These are phyloP conservation scores for Violaceomyces palustris DNA, from an alignment of 1,284 basidiomycete genomes.

Conservation along the genomic window DNA sequence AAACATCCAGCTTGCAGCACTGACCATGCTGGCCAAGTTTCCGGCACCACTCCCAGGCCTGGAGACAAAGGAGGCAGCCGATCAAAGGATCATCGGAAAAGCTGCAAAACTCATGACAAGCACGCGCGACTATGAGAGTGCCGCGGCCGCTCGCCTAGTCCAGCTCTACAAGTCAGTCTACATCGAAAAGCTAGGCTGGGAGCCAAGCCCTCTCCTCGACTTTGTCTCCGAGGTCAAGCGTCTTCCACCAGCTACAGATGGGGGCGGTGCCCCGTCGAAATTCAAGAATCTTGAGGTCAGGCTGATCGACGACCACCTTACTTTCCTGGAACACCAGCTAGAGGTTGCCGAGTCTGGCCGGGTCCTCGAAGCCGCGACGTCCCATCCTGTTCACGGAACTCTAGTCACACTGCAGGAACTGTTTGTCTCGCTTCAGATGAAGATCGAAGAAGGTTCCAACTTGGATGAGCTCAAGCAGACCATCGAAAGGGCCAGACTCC, in stretches of 20 bases:
- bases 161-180: constrained; percentile 34
- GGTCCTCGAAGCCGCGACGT: constrained; percentile 40
- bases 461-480: constrained; percentile 8
- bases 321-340: constrained; percentile 30
- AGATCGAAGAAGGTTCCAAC: constrained; percentile 4
- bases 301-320: constrained; percentile 43
- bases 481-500: constrained; percentile 26
- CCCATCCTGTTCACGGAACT: constrained; percentile 50
- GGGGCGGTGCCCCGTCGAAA: neutral
- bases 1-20: constrained; percentile 33
- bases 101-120: constrained; percentile 29
- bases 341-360: constrained; percentile 27
- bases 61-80: constrained; percentile 10
- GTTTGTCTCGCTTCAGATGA: constrained; percentile 18
- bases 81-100: constrained; percentile 15
- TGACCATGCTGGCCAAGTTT: constrained; percentile 31
- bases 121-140: constrained; percentile 35
- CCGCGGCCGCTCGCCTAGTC: constrained; percentile 32
- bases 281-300: constrained; percentile 1
- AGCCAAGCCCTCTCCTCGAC: constrained; percentile 9
- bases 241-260: no score
- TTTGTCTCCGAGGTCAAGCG: constrained; percentile 11
- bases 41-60: constrained; percentile 28
- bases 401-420: constrained; percentile 50
- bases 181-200: constrained; percentile 25